These are phyloP conservation scores for Cladosporium sp. DNA, from an alignment of 2,329 filamentous ascomycete species.

Conservation along the genomic window DNA sequence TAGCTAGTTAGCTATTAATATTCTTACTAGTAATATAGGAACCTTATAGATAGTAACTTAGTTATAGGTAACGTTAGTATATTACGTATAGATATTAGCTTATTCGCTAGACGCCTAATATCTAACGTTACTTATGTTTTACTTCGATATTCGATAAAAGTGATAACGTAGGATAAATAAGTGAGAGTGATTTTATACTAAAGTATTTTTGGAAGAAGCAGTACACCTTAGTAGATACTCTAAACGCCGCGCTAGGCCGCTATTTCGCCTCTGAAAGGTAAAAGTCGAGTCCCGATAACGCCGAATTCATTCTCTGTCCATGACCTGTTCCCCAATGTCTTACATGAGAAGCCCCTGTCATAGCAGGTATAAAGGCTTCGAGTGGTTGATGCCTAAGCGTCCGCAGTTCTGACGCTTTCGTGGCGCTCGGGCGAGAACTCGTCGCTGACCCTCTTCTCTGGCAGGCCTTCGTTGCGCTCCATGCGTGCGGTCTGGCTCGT, in stretches of 20 bases:
- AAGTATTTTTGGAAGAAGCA: background rate
- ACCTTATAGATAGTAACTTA: no score
- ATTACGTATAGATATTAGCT: no score
- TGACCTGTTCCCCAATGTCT: background rate
- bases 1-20: no score
- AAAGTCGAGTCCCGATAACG: background rate
- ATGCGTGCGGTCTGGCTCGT: constrained; percentile 23
- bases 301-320: background rate
- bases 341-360: background rate
- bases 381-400: background rate
- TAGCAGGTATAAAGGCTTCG: background rate
- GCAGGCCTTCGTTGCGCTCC: constrained; percentile 26
- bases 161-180: background rate
- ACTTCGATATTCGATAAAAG: no score
- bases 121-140: no score
- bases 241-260: background rate
- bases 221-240: background rate
- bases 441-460: constrained; percentile 26
- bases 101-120: no score
- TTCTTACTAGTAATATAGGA: no score
- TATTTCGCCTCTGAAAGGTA: background rate
- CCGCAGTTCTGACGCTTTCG: constrained; percentile 9
- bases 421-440: constrained; percentile 24
- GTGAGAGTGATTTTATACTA: background rate
- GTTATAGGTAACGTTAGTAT: no score